Conservation (phyloP, 176 grass and related monocot species). For the Dendrocalamus sinicus region DNA sequence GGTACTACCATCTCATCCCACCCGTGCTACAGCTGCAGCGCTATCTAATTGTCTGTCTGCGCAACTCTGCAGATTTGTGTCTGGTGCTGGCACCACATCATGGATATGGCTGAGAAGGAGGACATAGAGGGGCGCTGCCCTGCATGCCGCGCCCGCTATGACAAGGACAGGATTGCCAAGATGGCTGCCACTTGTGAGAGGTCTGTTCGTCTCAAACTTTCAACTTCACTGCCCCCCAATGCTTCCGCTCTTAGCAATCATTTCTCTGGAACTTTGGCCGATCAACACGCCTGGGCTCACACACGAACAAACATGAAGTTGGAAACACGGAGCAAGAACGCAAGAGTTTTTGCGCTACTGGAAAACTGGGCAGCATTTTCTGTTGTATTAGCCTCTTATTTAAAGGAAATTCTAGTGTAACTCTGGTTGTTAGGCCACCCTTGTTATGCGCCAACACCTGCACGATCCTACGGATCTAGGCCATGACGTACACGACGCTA, state of each 20-base stretch:
- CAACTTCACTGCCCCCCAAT: not conserved
- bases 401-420: no score
- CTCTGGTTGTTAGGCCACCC: no score
- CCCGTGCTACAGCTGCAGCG: not conserved
- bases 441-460: no score
- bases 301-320: no score
- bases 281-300: no score
- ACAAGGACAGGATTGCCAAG: slow-evolving; percentile 94
- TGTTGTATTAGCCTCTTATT: no score
- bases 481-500: no score
- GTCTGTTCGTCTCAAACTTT: slow-evolving; percentile 31
- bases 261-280: no score
- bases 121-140: slow-evolving; percentile 91
- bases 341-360: no score
- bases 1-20: slow-evolving; percentile 32
- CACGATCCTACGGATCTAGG: no score
- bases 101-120: slow-evolving; percentile 96
- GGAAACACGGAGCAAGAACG: no score
- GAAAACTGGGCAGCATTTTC: no score
- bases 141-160: slow-evolving; percentile 79
- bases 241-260: not conserved
- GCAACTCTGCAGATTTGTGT: slow-evolving; percentile 75
- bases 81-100: slow-evolving; percentile 99
- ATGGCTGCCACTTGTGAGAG: slow-evolving; percentile 86
- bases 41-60: not conserved